phyloP scores from a whole-genome alignment of 169 alveolate genomes.

The Eimeria falciformis region DNA sequence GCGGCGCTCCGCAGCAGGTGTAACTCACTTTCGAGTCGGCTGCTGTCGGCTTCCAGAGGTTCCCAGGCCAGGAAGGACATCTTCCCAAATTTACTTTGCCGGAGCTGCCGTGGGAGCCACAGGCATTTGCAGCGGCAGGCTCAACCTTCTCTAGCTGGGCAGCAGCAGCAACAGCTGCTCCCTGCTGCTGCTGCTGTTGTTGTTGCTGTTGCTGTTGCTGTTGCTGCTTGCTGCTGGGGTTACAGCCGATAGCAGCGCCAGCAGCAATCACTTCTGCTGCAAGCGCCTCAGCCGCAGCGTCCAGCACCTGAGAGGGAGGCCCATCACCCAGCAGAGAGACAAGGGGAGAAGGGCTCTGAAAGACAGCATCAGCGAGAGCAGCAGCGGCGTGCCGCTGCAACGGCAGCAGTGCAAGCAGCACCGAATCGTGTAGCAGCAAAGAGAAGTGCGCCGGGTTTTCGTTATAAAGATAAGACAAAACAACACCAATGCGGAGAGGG shows the following conservation, averaged over 20 bases:
- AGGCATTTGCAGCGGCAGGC: background rate
- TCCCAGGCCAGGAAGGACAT: conserved; percentile 25
- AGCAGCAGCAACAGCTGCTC: background rate
- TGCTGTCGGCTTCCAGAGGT: background rate
- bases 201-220: conserved; percentile 47
- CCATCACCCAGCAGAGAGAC: background rate
- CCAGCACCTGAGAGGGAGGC: conserved; percentile 39
- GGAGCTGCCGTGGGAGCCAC: conserved; percentile 4
- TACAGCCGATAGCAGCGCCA: conserved; percentile 12
- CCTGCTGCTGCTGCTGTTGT: conserved; percentile 25
- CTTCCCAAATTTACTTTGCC: background rate
- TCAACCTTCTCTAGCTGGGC: background rate
- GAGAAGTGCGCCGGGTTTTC: conserved; percentile 53
- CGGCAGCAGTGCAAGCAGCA: conserved; percentile 67
- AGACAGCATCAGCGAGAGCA: conserved; percentile 59
- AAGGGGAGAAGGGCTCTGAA: conserved; percentile 51
- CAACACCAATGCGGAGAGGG: conserved; percentile 43
- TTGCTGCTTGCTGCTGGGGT: conserved; percentile 28
- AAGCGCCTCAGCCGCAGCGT: conserved; percentile 23
- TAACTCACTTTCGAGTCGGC: background rate
- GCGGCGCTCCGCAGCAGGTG: conserved; percentile 54
- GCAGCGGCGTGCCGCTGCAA: conserved; percentile 64
- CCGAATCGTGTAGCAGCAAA: conserved; percentile 44
- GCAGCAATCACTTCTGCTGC: conserved; percentile 60
- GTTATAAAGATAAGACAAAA: conserved; percentile 40